Conservation (phyloP, 768 basidiomycete species). For the Rhodosporidiobolus sp. region DNA sequence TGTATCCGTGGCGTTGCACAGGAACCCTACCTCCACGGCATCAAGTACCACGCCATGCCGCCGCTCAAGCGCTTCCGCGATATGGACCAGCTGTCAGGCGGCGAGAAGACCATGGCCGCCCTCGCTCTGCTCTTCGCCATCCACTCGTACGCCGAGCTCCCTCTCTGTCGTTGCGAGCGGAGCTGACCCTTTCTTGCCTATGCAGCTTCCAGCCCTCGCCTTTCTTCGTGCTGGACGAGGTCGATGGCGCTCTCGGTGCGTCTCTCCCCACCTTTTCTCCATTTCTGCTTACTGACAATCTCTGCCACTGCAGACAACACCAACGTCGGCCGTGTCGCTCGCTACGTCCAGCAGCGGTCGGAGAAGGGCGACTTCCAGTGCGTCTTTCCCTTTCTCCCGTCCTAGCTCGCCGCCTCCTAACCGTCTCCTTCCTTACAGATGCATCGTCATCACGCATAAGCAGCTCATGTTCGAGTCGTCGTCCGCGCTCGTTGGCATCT, state of each 20-base stretch:
- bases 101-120: constrained; percentile 97
- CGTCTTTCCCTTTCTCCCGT: neutral
- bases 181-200: neutral
- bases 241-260: constrained; percentile 75
- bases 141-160: constrained; percentile 64
- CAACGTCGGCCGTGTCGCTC: constrained; percentile 94
- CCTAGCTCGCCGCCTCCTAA: neutral
- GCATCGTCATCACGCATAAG: constrained; percentile 95
- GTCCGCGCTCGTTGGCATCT: constrained; percentile 43
- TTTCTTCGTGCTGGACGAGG: constrained; percentile 98
- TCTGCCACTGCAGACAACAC: constrained; percentile 67
- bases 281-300: neutral
- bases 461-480: constrained; percentile 60
- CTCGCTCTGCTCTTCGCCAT: constrained; percentile 95
- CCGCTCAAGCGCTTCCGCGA: constrained; percentile 99
- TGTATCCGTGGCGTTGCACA: constrained; percentile 45
- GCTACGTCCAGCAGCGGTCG: constrained; percentile 82
- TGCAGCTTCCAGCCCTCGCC: constrained; percentile 88
- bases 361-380: constrained; percentile 54
- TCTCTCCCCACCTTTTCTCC: neutral
- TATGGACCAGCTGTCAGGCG: constrained; percentile 97
- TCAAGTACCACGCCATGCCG: constrained; percentile 99
- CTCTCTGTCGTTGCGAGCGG: neutral
- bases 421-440: constrained; percentile 48
- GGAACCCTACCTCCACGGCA: constrained; percentile 81